Percentiles rank a stretch among this genome's conserved stretches.
phyloP scores from a whole-genome alignment of 192 early-diverging fungal species.

The Cladochytrium replicatum region DNA sequence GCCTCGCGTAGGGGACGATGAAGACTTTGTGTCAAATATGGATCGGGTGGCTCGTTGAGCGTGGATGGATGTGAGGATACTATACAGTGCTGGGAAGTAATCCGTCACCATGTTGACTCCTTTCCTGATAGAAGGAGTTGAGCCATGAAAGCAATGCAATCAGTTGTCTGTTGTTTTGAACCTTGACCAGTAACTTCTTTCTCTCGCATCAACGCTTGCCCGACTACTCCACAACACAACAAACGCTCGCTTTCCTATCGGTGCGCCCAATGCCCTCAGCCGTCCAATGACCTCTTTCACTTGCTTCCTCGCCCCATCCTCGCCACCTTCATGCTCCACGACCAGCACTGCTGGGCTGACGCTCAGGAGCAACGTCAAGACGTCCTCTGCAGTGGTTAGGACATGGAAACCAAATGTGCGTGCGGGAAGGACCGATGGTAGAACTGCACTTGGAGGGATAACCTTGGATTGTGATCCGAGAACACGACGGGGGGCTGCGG shows the following conservation, averaged over 20 bases:
- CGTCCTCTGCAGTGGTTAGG: not conserved
- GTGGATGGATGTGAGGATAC: too few species aligned
- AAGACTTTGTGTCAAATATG: not conserved
- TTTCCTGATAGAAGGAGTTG: too few species aligned
- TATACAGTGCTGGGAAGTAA: not conserved
- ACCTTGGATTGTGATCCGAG: too few species aligned
- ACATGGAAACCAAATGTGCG: not conserved
- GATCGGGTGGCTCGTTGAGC: not conserved
- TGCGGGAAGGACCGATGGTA: not conserved
- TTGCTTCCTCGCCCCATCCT: not conserved
- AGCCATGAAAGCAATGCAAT: too few species aligned
- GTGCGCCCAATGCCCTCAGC: not conserved
- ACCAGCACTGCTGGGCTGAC: not conserved
- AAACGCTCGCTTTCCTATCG: not conserved
- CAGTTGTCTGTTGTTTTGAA: too few species aligned
- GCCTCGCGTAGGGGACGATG: not conserved
- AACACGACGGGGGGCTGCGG: too few species aligned
- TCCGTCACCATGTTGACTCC: constrained; percentile 13
- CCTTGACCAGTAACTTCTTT: constrained; percentile 1
- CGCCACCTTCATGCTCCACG: not conserved
- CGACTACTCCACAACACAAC: not conserved
- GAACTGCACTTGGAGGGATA: not conserved
- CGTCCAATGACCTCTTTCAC: not conserved
- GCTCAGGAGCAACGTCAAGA: not conserved
- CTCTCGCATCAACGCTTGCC: not conserved